Evolutionary conservation across 2,329 filamentous ascomycete species (phyloP).

Genomic region (Ambrosiella beaveri): DNA sequence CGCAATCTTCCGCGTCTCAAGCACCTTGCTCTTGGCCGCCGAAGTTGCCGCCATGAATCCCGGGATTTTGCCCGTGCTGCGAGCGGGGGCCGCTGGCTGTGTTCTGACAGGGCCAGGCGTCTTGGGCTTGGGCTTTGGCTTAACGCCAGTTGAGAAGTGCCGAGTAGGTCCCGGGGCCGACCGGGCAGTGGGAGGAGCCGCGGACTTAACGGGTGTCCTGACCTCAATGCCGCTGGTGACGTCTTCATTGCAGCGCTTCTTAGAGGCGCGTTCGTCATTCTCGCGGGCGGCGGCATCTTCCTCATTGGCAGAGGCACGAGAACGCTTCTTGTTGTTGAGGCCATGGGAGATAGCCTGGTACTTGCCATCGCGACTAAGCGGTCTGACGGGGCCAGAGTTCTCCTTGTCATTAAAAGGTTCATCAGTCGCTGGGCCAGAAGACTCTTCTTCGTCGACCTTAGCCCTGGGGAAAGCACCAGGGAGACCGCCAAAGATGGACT

Average conservation of each 20-base stretch:
- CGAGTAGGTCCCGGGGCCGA: conserved; percentile 6
- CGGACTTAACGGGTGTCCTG: conserved; percentile 26
- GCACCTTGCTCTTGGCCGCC: conserved; percentile 10
- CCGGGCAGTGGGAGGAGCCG: background rate
- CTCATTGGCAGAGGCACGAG: conserved; percentile 38
- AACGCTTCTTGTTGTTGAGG: conserved; percentile 48
- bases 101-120: conserved; percentile 3
- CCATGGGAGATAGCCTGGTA: conserved; percentile 39
- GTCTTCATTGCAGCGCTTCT: conserved; percentile 38
- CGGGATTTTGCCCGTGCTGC: conserved; percentile 1
- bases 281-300: conserved; percentile 33
- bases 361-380: conserved; percentile 17
- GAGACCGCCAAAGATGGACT: conserved; percentile 32
- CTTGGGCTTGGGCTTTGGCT: conserved; percentile 17
- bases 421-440: conserved; percentile 12
- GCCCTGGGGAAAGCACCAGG: conserved; percentile 36
- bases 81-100: background rate
- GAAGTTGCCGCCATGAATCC: conserved; percentile 10
- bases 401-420: conserved; percentile 33
- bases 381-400: conserved; percentile 28
- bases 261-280: conserved; percentile 37
- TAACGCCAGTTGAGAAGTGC: conserved; percentile 15
- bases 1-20: conserved; percentile 9
- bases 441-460: conserved; percentile 15
- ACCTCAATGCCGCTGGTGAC: conserved; percentile 35